Conservation (phyloP, 495 filamentous ascomycete species). For the Neurospora sp. region DNA sequence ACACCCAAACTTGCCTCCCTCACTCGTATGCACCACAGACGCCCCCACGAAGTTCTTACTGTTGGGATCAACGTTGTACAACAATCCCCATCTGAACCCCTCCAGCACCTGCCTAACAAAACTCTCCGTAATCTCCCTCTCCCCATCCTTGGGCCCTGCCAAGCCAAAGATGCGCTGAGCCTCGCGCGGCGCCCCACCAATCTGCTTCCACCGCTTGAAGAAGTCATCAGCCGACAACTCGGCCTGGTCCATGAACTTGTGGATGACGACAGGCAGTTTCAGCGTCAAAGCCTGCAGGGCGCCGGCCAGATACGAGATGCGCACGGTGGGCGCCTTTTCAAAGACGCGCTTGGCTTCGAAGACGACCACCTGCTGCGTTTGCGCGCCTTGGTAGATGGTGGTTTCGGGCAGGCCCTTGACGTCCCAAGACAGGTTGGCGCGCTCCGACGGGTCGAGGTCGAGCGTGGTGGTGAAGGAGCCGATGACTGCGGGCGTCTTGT, state of each 20-base stretch:
- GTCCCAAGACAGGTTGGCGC: conserved; percentile 64
- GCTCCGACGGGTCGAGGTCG: conserved; percentile 63
- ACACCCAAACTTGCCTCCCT: conserved; percentile 86
- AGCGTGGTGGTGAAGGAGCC: conserved; percentile 89
- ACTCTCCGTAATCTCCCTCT: conserved; percentile 41
- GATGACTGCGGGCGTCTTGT: conserved; percentile 76
- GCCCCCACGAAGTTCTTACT: conserved; percentile 88
- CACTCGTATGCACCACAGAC: conserved; percentile 74
- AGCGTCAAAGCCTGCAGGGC: conserved; percentile 88
- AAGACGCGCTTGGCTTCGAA: conserved; percentile 81
- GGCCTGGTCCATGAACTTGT: conserved; percentile 94
- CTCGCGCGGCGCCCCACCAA: conserved; percentile 79
- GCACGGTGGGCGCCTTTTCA: conserved; percentile 75
- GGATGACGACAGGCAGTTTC: conserved; percentile 76
- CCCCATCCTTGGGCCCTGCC: conserved; percentile 32
- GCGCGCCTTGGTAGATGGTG: conserved; percentile 58
- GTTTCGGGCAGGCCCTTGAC: conserved; percentile 83
- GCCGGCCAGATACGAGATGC: conserved; percentile 88
- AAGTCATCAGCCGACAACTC: conserved; percentile 80
- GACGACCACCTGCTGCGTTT: conserved; percentile 90
- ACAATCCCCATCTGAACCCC: conserved; percentile 78
- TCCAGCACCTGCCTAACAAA: conserved; percentile 60
- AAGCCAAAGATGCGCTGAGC: conserved; percentile 76
- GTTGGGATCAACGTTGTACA: conserved; percentile 83
- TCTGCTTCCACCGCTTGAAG: conserved; percentile 98